Evolutionary conservation across 192 early-diverging fungal species (phyloP).

Genomic region (Coemansia sp.): DNA sequence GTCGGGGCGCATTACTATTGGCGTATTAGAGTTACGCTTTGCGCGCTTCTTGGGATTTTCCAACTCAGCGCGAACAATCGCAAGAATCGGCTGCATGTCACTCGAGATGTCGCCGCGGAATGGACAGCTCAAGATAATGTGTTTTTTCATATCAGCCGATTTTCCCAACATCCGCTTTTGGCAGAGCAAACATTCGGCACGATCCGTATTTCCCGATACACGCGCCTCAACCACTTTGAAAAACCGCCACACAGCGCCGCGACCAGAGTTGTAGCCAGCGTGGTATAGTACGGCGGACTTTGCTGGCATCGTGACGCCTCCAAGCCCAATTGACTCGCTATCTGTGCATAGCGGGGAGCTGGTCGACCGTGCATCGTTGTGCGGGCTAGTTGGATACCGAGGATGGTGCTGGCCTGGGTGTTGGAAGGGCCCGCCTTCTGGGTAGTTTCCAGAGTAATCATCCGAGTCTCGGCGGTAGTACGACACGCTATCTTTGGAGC

Average conservation of each 20-base stretch:
- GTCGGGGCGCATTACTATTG: conserved; percentile 45
- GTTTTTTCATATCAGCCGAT: conserved; percentile 57
- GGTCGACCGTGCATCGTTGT: conserved; percentile 24
- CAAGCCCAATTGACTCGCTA: conserved; percentile 8
- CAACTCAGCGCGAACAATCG: conserved; percentile 49
- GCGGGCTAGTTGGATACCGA: background rate
- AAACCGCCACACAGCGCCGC: conserved; percentile 56
- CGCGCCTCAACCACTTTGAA: conserved; percentile 50
- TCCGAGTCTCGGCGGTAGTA: conserved; percentile 21
- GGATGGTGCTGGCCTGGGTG: conserved; percentile 4
- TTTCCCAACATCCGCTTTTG: conserved; percentile 57
- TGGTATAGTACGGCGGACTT: conserved; percentile 50
- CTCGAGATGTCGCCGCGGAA: conserved; percentile 34
- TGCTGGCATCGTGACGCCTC: conserved; percentile 45
- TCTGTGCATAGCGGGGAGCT: conserved; percentile 12
- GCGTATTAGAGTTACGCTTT: conserved; percentile 52
- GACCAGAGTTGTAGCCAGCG: conserved; percentile 49
- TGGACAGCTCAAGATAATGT: conserved; percentile 51
- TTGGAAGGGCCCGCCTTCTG: conserved; percentile 11
- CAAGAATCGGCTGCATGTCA: conserved; percentile 50
- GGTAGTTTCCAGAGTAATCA: conserved; percentile 14
- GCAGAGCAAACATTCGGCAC: conserved; percentile 55
- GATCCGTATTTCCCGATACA: conserved; percentile 56
- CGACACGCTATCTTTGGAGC: conserved; percentile 8
- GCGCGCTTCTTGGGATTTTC: conserved; percentile 57